These are phyloP conservation scores for Betula pendula DNA, from an alignment of 306 rosid species.

Conservation along the genomic window DNA sequence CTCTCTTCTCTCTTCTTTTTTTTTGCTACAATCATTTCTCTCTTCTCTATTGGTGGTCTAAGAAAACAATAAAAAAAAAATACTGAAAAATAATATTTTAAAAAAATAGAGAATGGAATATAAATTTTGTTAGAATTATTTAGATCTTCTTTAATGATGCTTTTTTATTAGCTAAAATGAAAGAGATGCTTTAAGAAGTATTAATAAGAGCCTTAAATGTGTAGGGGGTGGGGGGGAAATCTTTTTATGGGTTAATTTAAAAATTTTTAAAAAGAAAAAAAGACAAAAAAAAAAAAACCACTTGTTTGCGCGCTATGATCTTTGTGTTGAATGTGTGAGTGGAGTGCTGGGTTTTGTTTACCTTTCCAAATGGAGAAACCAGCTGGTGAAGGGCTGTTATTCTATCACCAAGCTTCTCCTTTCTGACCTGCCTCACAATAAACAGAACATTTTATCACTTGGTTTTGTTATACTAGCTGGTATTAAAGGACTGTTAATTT, in stretches of 20 bases:
- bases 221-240: too few species aligned
- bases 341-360: constrained; percentile 13
- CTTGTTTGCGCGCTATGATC: neutral
- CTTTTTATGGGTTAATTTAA: too few species aligned
- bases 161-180: too few species aligned
- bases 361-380: constrained; percentile 95
- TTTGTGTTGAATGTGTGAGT: constrained; percentile 1
- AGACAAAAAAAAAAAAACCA: neutral
- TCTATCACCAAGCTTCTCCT: constrained; percentile 91
- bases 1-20: too few species aligned
- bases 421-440: constrained; percentile 62
- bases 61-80: too few species aligned
- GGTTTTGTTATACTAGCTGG: neutral
- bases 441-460: constrained; percentile 11
- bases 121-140: too few species aligned
- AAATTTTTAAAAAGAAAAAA: neutral
- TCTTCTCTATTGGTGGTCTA: too few species aligned
- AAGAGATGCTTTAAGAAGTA: too few species aligned
- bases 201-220: too few species aligned
- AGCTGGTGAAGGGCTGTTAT: constrained; percentile 85
- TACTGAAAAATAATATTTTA: neutral
- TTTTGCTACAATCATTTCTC: too few species aligned
- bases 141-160: too few species aligned
- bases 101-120: neutral
- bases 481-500: neutral